A percentile compares a stretch with the other conserved stretches of the same genome.
These are phyloP conservation scores for Bondarzewia mesenterica DNA, from an alignment of 1,284 basidiomycete species.

Conservation along the genomic window DNA sequence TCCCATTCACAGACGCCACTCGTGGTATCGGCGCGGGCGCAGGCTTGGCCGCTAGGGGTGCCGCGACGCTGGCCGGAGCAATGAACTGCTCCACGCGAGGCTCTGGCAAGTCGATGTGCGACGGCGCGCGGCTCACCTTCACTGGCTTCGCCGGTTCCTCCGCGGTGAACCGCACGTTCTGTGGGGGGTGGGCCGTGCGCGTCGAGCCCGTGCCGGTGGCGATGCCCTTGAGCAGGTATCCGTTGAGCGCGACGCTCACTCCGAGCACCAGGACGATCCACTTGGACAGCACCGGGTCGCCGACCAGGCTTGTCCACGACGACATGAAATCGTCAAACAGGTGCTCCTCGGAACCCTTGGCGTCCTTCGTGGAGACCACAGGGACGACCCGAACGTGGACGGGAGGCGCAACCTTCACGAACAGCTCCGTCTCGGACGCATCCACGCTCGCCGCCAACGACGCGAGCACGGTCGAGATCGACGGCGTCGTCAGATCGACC, in stretches of 20 bases:
- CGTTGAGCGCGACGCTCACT: slow-evolving; percentile 87
- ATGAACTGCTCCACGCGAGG: slow-evolving; percentile 3
- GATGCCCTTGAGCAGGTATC: slow-evolving; percentile 83
- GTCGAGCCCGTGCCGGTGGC: slow-evolving; percentile 30
- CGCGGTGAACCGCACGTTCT: slow-evolving; percentile 37
- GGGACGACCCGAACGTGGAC: slow-evolving; percentile 49
- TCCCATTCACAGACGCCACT: slow-evolving; percentile 17
- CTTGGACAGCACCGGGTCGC: slow-evolving; percentile 92
- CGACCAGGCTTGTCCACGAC: slow-evolving; percentile 91
- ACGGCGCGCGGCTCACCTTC: slow-evolving; percentile 1
- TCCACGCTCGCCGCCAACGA: slow-evolving; percentile 36
- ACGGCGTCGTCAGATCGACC: slow-evolving; percentile 57
- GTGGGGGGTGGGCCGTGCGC: slow-evolving; percentile 27
- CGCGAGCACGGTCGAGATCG: slow-evolving; percentile 53
- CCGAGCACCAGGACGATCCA: slow-evolving; percentile 91
- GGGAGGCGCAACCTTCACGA: slow-evolving; percentile 69
- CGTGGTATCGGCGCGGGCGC: slow-evolving; percentile 9
- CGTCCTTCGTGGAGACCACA: slow-evolving; percentile 18
- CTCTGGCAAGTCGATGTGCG: not conserved
- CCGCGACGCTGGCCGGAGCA: slow-evolving; percentile 7
- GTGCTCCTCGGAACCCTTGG: slow-evolving; percentile 24
- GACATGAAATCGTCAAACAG: slow-evolving; percentile 84
- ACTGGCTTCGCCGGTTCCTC: slow-evolving; percentile 11
- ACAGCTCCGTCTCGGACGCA: slow-evolving; percentile 32
- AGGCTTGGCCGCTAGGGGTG: slow-evolving; percentile 7